Base-by-base conservation (phyloP, 306 rosid species). In the Sindora glabra region DNA sequence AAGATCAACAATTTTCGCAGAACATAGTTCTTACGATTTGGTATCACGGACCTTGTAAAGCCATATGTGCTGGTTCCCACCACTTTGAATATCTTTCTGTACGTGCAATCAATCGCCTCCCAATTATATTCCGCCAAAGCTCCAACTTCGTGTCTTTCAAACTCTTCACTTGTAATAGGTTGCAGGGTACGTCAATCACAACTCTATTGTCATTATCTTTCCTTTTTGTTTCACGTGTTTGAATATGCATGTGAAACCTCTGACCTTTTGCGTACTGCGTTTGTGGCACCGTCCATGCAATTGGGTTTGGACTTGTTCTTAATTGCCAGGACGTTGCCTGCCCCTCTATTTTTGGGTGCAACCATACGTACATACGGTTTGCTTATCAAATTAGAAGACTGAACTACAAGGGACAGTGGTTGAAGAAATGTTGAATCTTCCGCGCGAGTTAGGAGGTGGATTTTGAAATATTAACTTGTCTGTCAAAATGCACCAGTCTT, bases 401-500 rank as follows among this genome's bases (percentile, higher is more conserved):
- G 27, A 10, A 16, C 55, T 41, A 24, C 34, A 33, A 27, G 12
- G 32, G 33, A 18, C 16, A 12, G 19, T 5, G 8, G 22, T 1
- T 22, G 10, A 22, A 53, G 21, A 21, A 42, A 30, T 17, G 2
- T 64, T 24, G 18, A 24, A 24, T 39, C 27, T 22, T 41, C n/a
- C 22, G 7, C 18, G 27, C 4, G 16, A 5, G 14, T 33, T 12
- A 25, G 38, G 8, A 5, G 21, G 44, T 36, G 24, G 60, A 47
- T 37, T 25, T 47, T 60, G 65, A 47, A 44, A 33, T 27, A 41
- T 10, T 7, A 54, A 48, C 52, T 21, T 45, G 11, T 65, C 32
- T 69, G 63, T 50, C 36, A 32, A 41, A 52, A 50, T 29, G 54
- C 22, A 65, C 42, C 48, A 54, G n/a, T n/a, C n/a, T n/a, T n/a